Base-by-base conservation (phyloP, 164 flowering plant genomes). In the Tinospora cordifolia region DNA sequence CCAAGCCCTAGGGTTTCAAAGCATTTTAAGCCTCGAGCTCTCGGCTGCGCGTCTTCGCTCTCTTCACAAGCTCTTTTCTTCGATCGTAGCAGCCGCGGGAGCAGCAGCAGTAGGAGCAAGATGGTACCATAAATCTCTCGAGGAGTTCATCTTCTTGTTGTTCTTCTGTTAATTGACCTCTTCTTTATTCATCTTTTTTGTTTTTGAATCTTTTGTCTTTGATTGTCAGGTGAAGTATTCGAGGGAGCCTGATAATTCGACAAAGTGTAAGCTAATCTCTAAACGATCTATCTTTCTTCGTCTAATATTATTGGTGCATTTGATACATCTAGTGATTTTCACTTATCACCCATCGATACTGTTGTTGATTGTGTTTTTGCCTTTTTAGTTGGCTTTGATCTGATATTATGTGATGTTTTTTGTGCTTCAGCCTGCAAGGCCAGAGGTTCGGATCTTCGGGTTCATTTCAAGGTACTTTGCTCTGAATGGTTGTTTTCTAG, bases 171-270 rank as follows among this genome's bases (percentile, higher is more conserved):
- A 3, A 21, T 54, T 9, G 21, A 54, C n/a, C 60, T 54, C 4
- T 30, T 30, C 4, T 30, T 30, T 30, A 1, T 30, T 30, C 4
- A 30, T 1, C 3, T 30, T 30, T 30, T 30, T 30, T 30, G 9
- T n/a, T 54, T 17, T 54, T 54, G 9, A 9, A n/a, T 54, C 60
- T 54, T 9, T 54, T 54, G 2, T 3, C n/a, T 15, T 54, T 9
- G 60, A 54, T 54, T 49, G 76, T 34, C 80, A 85, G 94, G 94
- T 87, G 79, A 89, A 89, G 86, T 90, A 87, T 75, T 89, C 95
- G 34, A 81, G 79, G 57, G 91, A 89, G 71, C 94, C 94, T 8
- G 89, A 86, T 41, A 89, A 89, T 46, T 74, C 80, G 46, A 89
- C 94, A 77, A 87, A 89, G 71, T 86, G 91, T 86, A 75, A 69